Conservation (phyloP, 305 asterid species). For the Withania somnifera region DNA sequence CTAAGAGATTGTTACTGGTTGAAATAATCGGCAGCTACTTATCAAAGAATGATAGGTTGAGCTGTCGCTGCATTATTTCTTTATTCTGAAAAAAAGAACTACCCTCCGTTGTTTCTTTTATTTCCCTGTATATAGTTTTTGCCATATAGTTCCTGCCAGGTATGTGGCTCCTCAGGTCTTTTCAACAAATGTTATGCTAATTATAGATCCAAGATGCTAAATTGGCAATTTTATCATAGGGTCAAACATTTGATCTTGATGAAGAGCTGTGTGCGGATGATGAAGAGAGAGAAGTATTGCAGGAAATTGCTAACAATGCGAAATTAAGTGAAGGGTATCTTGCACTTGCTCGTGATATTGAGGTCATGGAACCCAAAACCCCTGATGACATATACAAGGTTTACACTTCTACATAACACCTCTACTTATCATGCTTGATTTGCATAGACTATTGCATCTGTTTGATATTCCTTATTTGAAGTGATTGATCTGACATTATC, state of each 20-base stretch:
- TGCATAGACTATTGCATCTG: background rate
- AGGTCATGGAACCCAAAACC: slow-evolving; percentile 97
- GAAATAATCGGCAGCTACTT: background rate
- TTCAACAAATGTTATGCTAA: background rate
- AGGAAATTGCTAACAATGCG: slow-evolving; percentile 62
- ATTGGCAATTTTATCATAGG: slow-evolving; percentile 31
- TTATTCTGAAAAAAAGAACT: background rate
- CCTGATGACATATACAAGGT: slow-evolving; percentile 99
- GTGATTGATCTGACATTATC: background rate
- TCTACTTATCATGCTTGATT: background rate
- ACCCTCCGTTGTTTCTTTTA: background rate
- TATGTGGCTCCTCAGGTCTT: background rate
- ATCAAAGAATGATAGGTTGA: background rate
- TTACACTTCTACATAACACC: slow-evolving; percentile 1
- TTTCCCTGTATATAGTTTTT: background rate
- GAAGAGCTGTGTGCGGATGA: slow-evolving; percentile 33
- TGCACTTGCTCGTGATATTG: slow-evolving; percentile 96
- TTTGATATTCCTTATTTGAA: background rate
- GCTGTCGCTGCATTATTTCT: background rate
- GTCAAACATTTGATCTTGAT: slow-evolving; percentile 65
- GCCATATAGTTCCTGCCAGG: background rate
- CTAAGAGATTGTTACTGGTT: background rate
- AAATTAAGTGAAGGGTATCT: slow-evolving; percentile 92
- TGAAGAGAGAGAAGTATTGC: slow-evolving; percentile 73
- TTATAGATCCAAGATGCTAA: background rate